Base-by-base conservation (phyloP, 2,329 filamentous ascomycete genomes). In the Ramularia collo-cygni region DNA sequence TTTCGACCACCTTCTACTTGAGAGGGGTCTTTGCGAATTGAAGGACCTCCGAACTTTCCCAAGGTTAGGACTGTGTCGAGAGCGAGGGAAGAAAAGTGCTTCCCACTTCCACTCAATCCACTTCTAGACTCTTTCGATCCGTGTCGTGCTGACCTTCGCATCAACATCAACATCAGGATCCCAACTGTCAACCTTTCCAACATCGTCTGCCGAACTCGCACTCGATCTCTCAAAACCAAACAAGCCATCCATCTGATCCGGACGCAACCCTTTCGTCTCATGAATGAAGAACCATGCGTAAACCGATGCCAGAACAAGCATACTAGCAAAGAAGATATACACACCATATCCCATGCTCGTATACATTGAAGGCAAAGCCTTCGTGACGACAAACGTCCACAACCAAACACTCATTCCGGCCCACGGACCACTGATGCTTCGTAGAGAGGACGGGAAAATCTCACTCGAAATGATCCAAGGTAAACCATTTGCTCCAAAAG, bases 381-480 rank as follows among this genome's bases (percentile, higher is more conserved):
- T 64, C 1, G 64, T 67, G 3, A 66, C 59, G 3, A 63, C 53
- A 37, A 61, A 63, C 2, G 62, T 63, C 59, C 61, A 64, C 4
- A 56, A 43, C 53, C 53, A 57, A 2, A 62, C 59, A 10, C 50
- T 57, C 45, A 61, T 60, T 3, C 55, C 60, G 3, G 58, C 60
- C 43, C 56, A 65, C 1, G 63, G 59, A 10, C 63, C 62, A 1
- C 60, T 63, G 31, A 68, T 56, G 13, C 57, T 61, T 4, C 64
- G 55, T 13, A 67, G 49, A 1, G 58, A 59, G 3, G 56, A 55
- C 0, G 65, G 64, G 47, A 68, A 67, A 16, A 67, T 68, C 46
- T 68, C 65, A 2, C 64, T 57, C 1, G 61, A 64, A n/a, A 67
- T 62, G 44, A 68, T 67, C 63, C 64, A 67, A 0, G 64, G 64